These are phyloP conservation scores for Arabidopsis hybrid DNA, from an alignment of 441 rosid genomes.

Conservation along the genomic window DNA sequence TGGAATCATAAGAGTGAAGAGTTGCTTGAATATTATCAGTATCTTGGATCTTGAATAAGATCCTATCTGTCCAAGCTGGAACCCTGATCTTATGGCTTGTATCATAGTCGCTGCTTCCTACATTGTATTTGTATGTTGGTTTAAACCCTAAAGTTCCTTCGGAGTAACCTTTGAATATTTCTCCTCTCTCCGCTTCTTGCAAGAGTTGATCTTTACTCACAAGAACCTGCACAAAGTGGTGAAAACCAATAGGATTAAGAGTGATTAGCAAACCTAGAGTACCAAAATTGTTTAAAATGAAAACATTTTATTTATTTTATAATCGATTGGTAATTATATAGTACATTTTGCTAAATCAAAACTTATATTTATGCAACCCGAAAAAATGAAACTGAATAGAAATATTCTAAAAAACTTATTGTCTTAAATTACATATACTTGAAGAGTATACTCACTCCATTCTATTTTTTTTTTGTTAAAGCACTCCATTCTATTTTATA, in stretches of 20 bases:
- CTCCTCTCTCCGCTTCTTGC: constrained; percentile 76
- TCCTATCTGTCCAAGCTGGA: constrained; percentile 83
- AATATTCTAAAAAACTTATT: too few species aligned
- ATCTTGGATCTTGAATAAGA: constrained; percentile 67
- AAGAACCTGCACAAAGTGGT: constrained; percentile 51
- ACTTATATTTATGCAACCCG: background rate
- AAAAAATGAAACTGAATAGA: background rate
- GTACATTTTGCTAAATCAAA: background rate
- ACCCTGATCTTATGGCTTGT: constrained; percentile 75
- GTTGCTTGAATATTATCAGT: constrained; percentile 46
- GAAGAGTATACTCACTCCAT: background rate
- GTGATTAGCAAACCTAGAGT: background rate
- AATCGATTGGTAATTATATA: background rate
- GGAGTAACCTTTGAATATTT: constrained; percentile 63
- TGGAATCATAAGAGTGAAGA: constrained; percentile 61
- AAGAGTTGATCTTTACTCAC: constrained; percentile 72
- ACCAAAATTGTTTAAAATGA: background rate
- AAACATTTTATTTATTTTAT: background rate
- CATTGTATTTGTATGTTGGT: constrained; percentile 70
- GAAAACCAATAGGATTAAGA: background rate
- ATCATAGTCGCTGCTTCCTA: constrained; percentile 71
- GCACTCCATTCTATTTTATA: too few species aligned
- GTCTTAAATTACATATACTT: too few species aligned
- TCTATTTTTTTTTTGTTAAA: too few species aligned
- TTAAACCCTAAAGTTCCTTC: constrained; percentile 75